Base-by-base conservation (phyloP, 1,139 yeast species). In the Geotrichum reessii region DNA sequence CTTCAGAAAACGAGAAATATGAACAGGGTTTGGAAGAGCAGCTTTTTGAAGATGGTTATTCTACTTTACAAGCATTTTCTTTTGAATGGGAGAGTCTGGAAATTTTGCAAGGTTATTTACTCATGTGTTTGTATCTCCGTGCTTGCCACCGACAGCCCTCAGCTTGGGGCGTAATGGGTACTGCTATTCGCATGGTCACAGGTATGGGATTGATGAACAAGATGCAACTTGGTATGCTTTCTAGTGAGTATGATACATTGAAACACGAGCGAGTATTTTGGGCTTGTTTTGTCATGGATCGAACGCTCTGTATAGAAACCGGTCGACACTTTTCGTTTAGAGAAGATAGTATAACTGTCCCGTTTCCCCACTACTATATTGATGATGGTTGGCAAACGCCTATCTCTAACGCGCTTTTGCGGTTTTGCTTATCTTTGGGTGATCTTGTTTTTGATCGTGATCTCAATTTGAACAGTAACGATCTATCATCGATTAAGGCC, bases 1-100 rank as follows among this genome's bases (percentile, higher is more conserved):
- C 81, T 60, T 71, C 72, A 58, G 74, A 74, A 56, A 62, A 58
- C 52, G 56, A 59, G 21, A 51, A 57, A 24, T 66, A 69, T 50
- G 73, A 74, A 8, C 68, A 71, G 22, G 78, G 80, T 0, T 64
- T 79, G 3, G 90, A 85, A 66, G 86, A 82, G 62, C 61, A 65
- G 42, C 69, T 83, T 50, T 85, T 85, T 70, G 79, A 78, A 62
- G 80, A 79, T 61, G 78, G 81, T 4, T 73, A 80, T 67, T 69
- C 73, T 25, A 78, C 83, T 12, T 72, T 83, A 6, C 73, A 76
- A 22, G 76, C 78, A 19, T 71, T 84, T 52, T 75, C 83, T 51
- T 83, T 84, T 68, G 87, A 84, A 67, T 84, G 88, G 87, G 87
- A 84, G 66, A 78, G 85, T 22, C 78, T 81, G 61, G 90, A 85